Base-by-base conservation (phyloP, 2,329 filamentous ascomycete genomes). In the Xylaria sp. region DNA sequence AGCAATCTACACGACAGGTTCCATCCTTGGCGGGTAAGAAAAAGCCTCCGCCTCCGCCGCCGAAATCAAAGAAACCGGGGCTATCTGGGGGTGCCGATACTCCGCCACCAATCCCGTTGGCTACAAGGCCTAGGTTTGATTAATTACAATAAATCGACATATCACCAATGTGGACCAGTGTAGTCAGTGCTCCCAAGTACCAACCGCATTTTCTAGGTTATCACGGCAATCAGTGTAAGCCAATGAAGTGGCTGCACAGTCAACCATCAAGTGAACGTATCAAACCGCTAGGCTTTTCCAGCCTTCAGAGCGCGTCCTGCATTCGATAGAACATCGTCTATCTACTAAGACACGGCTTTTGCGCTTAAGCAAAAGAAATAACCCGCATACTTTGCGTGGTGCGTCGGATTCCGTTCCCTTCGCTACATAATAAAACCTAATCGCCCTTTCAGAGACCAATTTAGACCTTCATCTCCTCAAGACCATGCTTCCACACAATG, bases 401-500 rank as follows among this genome's bases (percentile, higher is more conserved):
- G 64, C 70, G 63, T 72, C 48, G 52, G 69, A 55, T 70, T 71
- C 69, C 70, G 56, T 73, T 59, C 67, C 61, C 46, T 46, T 54
- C 34, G 9, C 23, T 10, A 32, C 57, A 44, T 41, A 61, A 65
- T 56, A 65, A 51, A 52, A 58, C 69, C 63, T 18, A 50, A 52
- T 51, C 60, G 48, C 48, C 32, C 34, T 10, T n/a, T 25, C 39
- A 61, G 41, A 25, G 4, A 32, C 44, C 39, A 12, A 25, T 68
- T 87, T 95, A 99, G 77, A 98, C 94, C 93, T 99, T 98, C 87
- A 90, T 90, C 86, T 92, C 91, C 77, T 85, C 86, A 74, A 98
- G 84, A 80, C 95, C 96, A 85, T 98, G 92, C 90, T 98, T 98
- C 95, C 94, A 98, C 86, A 97, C 85, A 75, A 90, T 92, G 78